Evolutionary conservation across 352 stramenopile species (phyloP).

Genomic region (Pythium angustatum): DNA sequence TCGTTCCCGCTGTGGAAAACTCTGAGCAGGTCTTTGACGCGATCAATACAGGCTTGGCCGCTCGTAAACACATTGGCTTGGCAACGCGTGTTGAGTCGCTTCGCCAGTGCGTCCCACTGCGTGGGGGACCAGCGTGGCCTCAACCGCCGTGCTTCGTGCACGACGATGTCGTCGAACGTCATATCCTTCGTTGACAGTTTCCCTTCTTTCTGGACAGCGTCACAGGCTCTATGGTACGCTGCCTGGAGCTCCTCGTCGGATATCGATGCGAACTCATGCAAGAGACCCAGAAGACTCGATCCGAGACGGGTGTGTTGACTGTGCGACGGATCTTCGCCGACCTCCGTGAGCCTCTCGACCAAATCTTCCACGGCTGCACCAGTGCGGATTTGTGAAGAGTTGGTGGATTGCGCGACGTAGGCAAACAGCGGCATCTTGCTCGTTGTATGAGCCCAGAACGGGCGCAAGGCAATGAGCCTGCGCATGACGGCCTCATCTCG

Average conservation of each 20-base stretch:
- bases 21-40: neutral
- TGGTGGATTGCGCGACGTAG: neutral
- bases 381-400: neutral
- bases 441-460: neutral
- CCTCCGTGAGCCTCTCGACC: neutral
- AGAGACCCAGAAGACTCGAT: neutral
- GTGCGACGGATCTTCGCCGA: neutral
- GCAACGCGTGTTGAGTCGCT: neutral
- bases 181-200: neutral
- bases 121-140: neutral
- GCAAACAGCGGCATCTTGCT: neutral
- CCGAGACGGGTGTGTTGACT: neutral
- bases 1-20: neutral
- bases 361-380: neutral
- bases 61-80: neutral
- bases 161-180: constrained; percentile 1
- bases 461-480: neutral
- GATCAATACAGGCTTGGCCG: neutral
- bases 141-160: neutral
- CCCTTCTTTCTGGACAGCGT: neutral
- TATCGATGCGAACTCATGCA: neutral
- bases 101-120: neutral
- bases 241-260: neutral
- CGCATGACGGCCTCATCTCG: neutral
- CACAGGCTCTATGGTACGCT: neutral